Conservation (phyloP, 108 stramenopile genomes). For the Seminavis robusta region DNA sequence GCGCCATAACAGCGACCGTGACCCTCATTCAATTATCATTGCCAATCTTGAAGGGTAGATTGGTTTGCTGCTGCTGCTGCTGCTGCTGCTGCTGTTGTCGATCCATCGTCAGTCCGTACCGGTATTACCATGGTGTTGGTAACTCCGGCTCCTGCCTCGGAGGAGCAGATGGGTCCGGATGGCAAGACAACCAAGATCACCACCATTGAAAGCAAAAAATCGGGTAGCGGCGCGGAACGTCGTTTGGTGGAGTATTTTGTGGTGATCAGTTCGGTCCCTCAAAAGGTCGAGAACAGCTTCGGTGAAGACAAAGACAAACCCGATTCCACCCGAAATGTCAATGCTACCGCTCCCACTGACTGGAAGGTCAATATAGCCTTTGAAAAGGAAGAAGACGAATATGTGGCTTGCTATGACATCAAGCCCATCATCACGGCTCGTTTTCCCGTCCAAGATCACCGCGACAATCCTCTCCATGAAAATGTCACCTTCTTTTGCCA, state of each 20-base stretch:
- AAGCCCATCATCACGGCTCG: conserved; percentile 65
- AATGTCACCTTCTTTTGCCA: conserved; percentile 71
- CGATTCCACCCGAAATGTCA: neutral
- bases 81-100: neutral
- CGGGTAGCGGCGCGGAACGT: too few relatives aligned
- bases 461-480: conserved; percentile 73
- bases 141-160: conserved; percentile 20
- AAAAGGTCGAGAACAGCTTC: conserved; percentile 2
- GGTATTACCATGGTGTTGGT: conserved; percentile 18
- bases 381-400: conserved; percentile 31
- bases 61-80: neutral
- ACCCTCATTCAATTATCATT: too few relatives aligned
- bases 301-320: conserved; percentile 8
- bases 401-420: conserved; percentile 47
- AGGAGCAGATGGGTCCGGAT: conserved; percentile 11
- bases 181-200: conserved; percentile 26
- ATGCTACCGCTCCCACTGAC: conserved; percentile 10
- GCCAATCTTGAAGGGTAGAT: too few relatives aligned
- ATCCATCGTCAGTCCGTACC: neutral
- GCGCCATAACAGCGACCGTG: too few relatives aligned
- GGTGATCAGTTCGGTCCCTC: conserved; percentile 50
- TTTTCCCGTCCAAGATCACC: conserved; percentile 64
- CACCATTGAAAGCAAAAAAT: conserved; percentile 14
- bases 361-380: conserved; percentile 18
- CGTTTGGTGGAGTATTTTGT: conserved; percentile 88